phyloP scores from a whole-genome alignment of 202 grass and related monocot species.

The Eragrostis tef region DNA sequence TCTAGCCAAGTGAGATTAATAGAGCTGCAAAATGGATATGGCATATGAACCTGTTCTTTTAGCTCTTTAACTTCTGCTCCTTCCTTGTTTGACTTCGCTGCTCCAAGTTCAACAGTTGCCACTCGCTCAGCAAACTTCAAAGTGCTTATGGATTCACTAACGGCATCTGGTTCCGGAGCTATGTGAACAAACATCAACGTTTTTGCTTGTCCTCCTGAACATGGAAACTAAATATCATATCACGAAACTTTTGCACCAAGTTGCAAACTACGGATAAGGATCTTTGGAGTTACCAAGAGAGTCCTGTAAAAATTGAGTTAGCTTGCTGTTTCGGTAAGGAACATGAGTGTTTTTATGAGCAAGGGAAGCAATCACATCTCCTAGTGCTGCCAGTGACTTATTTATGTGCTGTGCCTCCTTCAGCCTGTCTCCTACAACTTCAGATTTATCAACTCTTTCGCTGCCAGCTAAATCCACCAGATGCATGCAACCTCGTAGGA shows the following conservation, averaged over 20 bases:
- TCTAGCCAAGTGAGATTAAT: neutral
- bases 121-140: constrained; percentile 93
- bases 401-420: constrained; percentile 97
- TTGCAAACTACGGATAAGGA: constrained; percentile 33
- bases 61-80: constrained; percentile 83
- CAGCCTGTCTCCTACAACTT: constrained; percentile 79
- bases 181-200: constrained; percentile 99
- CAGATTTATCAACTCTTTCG: constrained; percentile 92
- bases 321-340: constrained; percentile 96
- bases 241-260: neutral
- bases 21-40: constrained; percentile 24
- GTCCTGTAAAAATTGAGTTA: constrained; percentile 94
- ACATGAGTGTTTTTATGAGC: constrained; percentile 90
- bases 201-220: constrained; percentile 89
- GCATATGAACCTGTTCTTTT: constrained; percentile 74
- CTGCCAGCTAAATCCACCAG: constrained; percentile 98
- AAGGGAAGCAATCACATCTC: constrained; percentile 87
- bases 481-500: constrained; percentile 90
- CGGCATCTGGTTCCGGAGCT: constrained; percentile 73
- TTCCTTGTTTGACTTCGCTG: constrained; percentile 82
- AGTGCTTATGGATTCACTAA: constrained; percentile 88
- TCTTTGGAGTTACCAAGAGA: constrained; percentile 69
- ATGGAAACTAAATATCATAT: constrained; percentile 35
- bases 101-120: constrained; percentile 81
- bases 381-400: constrained; percentile 89